Percentiles rank a stretch among this genome's conserved stretches.
These are phyloP conservation scores for Pseudocercospora fijiensis DNA, from an alignment of 2,329 filamentous ascomycete species.

Conservation along the genomic window DNA sequence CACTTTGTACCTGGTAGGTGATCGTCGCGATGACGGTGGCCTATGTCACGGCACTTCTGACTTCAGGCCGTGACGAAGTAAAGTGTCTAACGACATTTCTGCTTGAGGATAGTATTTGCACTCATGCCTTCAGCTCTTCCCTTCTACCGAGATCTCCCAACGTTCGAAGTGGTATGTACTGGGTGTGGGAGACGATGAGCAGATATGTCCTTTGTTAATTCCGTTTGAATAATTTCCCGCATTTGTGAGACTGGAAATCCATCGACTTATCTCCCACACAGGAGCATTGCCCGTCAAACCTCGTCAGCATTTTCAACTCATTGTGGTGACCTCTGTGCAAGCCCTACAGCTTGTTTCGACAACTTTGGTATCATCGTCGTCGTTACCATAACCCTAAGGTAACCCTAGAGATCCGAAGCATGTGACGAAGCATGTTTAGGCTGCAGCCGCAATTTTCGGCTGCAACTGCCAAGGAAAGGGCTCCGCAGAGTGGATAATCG, in stretches of 20 bases:
- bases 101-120: background rate
- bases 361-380: background rate
- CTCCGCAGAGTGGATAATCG: background rate
- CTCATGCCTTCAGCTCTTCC: background rate
- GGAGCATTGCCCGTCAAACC: background rate
- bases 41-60: background rate
- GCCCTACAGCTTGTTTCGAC: background rate
- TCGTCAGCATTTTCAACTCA: background rate
- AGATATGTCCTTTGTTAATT: background rate
- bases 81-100: background rate
- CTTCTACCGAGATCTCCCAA: background rate
- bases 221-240: background rate
- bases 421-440: background rate
- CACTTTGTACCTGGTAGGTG: background rate
- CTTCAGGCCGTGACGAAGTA: background rate
- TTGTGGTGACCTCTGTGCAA: background rate
- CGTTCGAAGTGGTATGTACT: background rate
- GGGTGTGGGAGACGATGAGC: background rate
- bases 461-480: background rate
- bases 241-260: background rate
- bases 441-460: background rate
- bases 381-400: background rate
- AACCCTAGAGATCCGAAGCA: background rate
- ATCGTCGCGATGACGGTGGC: background rate
- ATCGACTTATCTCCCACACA: background rate